phyloP scores from a whole-genome alignment of 2,329 filamentous ascomycete genomes.

The Ceratocystiopsis sp. region DNA sequence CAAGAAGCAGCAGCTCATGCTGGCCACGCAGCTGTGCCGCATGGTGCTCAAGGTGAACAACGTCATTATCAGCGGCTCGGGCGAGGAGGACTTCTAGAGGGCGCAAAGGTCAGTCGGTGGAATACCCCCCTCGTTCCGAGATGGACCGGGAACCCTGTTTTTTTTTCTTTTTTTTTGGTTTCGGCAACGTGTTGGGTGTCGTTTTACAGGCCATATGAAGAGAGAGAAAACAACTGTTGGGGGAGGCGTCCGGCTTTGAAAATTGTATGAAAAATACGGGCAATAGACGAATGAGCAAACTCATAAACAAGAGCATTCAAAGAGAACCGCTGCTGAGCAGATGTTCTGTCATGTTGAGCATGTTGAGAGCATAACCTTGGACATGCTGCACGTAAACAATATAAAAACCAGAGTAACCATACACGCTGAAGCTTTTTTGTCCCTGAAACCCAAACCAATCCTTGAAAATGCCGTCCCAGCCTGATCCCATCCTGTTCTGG shows the following conservation, averaged over 20 bases:
- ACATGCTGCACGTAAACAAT: too few relatives aligned
- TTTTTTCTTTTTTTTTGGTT: not conserved
- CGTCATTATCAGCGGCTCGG: slow-evolving; percentile 77
- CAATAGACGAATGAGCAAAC: slow-evolving; percentile 1
- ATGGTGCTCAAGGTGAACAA: slow-evolving; percentile 98
- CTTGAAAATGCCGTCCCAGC: too few relatives aligned
- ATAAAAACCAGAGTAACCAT: too few relatives aligned
- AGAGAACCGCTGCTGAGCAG: not conserved
- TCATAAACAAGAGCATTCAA: not conserved
- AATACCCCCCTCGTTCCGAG: not conserved
- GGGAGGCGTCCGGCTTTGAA: not conserved
- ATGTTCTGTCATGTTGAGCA: too few relatives aligned
- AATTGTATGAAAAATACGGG: slow-evolving; percentile 1
- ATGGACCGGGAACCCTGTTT: too few relatives aligned
- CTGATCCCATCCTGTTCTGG: too few relatives aligned
- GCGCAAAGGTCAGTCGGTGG: not conserved
- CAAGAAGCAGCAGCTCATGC: slow-evolving; percentile 90
- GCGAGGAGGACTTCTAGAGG: slow-evolving; percentile 67
- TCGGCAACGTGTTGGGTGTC: not conserved
- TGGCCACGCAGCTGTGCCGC: slow-evolving; percentile 91
- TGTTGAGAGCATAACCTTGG: too few relatives aligned
- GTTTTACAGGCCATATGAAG: not conserved
- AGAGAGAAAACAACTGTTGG: not conserved
- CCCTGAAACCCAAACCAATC: too few relatives aligned
- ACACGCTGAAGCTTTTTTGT: too few relatives aligned